These are phyloP conservation scores for Lactarius hengduanensis DNA, from an alignment of 768 basidiomycete species.

Conservation along the genomic window DNA sequence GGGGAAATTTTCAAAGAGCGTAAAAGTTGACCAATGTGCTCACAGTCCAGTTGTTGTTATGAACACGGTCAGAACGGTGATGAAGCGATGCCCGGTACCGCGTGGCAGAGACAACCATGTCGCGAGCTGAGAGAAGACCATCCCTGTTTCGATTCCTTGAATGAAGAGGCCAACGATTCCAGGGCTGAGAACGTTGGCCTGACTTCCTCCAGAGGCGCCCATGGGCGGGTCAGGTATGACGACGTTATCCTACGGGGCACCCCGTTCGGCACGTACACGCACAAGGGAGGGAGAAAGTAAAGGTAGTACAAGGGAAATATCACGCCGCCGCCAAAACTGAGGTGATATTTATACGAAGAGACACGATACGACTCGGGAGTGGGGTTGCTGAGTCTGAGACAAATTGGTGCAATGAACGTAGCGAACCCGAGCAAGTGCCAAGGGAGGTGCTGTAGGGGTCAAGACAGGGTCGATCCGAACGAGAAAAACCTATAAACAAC, in stretches of 20 bases:
- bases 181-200: background rate
- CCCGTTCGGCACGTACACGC: too few relatives aligned
- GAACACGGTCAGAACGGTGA: constrained; percentile 4
- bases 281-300: background rate
- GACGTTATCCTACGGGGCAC: background rate
- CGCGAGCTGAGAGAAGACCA: constrained; percentile 9
- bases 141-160: constrained; percentile 11
- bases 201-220: background rate
- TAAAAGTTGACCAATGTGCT: background rate
- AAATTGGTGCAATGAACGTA: background rate
- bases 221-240: background rate
- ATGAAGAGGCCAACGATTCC: constrained; percentile 14
- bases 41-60: constrained; percentile 9
- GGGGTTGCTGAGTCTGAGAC: background rate
- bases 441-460: background rate
- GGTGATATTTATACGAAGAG: background rate
- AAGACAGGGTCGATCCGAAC: background rate
- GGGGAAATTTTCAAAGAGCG: background rate
- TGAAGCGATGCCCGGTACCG: background rate
- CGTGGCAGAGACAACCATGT: background rate
- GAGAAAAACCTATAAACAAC: background rate
- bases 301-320: background rate
- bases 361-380: too few relatives aligned
- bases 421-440: background rate
- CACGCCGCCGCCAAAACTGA: background rate